Conservation (phyloP, 2,329 filamentous ascomycete species). For the Verticillium isaacii region DNA sequence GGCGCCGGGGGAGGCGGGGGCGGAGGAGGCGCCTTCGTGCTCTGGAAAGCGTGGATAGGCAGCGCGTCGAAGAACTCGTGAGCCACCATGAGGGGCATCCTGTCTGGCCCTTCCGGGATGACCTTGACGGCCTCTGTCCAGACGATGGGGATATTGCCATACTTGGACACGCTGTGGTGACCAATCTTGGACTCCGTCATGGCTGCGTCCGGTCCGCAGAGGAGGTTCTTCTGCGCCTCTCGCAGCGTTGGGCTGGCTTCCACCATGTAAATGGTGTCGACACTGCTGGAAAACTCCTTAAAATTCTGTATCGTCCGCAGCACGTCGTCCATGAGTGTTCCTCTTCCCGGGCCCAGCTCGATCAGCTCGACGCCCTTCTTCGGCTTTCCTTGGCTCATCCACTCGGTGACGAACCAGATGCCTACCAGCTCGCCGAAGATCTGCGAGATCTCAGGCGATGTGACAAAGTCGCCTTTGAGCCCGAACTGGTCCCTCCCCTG, state of each 20-base stretch:
- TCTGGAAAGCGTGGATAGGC: conserved; percentile 92
- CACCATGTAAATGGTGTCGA: conserved; percentile 88
- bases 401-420: conserved; percentile 94
- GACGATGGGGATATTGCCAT: conserved; percentile 67
- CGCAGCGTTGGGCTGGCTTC: conserved; percentile 84
- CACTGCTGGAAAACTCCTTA: conserved; percentile 66
- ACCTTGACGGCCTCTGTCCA: conserved; percentile 89
- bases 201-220: conserved; percentile 67
- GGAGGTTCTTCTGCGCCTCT: conserved; percentile 70
- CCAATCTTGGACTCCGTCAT: conserved; percentile 70
- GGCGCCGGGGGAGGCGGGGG: conserved; percentile 24
- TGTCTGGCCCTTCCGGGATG: conserved; percentile 67
- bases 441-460: conserved; percentile 95
- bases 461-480: conserved; percentile 90
- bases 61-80: conserved; percentile 99
- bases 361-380: conserved; percentile 77
- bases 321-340: conserved; percentile 96
- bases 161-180: conserved; percentile 70
- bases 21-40: conserved; percentile 42
- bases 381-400: conserved; percentile 82
- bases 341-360: conserved; percentile 89
- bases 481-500: conserved; percentile 82
- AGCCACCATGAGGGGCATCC: conserved; percentile 87
- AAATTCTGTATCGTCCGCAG: conserved; percentile 85
- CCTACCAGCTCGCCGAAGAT: conserved; percentile 93